Conservation (phyloP, 805 yeast genomes). For the Candida khao-thaluensis region DNA sequence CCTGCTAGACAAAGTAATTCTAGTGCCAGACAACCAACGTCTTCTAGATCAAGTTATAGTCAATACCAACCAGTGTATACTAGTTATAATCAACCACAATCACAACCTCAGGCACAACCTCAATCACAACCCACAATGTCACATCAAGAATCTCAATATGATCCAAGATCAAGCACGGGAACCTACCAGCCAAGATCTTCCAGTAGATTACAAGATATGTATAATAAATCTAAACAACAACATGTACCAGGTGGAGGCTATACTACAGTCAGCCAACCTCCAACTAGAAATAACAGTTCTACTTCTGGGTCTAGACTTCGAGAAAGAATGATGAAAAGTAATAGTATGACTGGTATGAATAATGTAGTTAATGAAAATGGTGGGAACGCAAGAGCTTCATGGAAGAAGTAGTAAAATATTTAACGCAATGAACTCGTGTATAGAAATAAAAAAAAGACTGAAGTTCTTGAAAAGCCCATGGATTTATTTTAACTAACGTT, state of each 20-base stretch:
- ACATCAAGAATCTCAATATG: conserved; percentile 2
- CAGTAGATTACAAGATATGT: conserved; percentile 39
- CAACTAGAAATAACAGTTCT: conserved; percentile 26
- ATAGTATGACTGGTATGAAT: conserved; percentile 18
- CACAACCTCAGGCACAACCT: conserved; percentile 11
- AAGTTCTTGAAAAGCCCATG: no score
- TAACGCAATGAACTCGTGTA: no score
- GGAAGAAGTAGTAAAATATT: conserved; percentile 12
- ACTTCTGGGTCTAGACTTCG: conserved; percentile 28
- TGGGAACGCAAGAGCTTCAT: conserved; percentile 6
- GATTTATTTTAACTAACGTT: no score
- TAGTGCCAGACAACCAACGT: not conserved
- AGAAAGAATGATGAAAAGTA: conserved; percentile 26
- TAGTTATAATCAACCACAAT: conserved; percentile 17
- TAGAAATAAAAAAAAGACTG: no score
- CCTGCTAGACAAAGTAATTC: not conserved
- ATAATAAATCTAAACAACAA: conserved; percentile 40
- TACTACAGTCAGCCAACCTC: conserved; percentile 20
- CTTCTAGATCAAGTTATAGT: conserved; percentile 4
- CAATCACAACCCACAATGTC: conserved; percentile 5
- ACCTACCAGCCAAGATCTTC: conserved; percentile 25
- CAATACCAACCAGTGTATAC: conserved; percentile 29
- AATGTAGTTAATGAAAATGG: conserved; percentile 4
- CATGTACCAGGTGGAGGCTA: conserved; percentile 33
- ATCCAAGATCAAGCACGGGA: conserved; percentile 2